Percentiles rank a stretch among this genome's conserved stretches.
These are phyloP conservation scores for Reticulascus tulasneorum DNA, from an alignment of 2,329 filamentous ascomycete genomes.

Conservation along the genomic window DNA sequence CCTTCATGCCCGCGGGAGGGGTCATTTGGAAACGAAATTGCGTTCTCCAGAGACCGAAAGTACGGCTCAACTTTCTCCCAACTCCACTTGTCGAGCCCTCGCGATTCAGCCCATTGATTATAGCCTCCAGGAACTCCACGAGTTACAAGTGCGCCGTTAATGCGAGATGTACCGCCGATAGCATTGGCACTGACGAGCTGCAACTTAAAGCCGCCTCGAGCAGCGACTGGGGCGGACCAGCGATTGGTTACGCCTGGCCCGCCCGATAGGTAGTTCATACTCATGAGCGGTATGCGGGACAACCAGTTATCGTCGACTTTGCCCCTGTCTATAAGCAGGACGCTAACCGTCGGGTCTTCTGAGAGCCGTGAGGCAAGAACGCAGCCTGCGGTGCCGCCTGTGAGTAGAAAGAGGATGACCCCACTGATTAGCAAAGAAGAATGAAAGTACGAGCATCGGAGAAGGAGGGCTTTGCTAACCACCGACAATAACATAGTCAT, in stretches of 20 bases:
- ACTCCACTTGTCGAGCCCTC: constrained; percentile 26
- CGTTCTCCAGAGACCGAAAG: constrained; percentile 24
- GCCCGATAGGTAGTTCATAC: constrained; percentile 19
- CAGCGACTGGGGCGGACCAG: constrained; percentile 21
- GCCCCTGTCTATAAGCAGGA: constrained; percentile 34
- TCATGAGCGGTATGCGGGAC: constrained; percentile 25
- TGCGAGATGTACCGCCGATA: constrained; percentile 25
- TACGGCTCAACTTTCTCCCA: constrained; percentile 28
- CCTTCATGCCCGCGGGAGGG: constrained; percentile 22
- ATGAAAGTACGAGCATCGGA: too few species aligned
- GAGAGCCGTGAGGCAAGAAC: constrained; percentile 41
- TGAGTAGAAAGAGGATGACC: constrained; percentile 27
- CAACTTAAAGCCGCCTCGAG: constrained; percentile 13
- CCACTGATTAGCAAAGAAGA: too few species aligned
- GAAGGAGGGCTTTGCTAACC: constrained; percentile 15
- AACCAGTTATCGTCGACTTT: constrained; percentile 22
- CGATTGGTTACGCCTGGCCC: constrained; percentile 20
- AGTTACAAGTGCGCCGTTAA: constrained; percentile 28
- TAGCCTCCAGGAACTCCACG: constrained; percentile 24
- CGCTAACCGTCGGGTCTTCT: constrained; percentile 29
- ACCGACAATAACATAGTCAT: constrained; percentile 44
- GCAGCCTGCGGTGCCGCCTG: constrained; percentile 43
- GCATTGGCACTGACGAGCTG: constrained; percentile 22
- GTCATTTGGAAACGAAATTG: constrained; percentile 8
- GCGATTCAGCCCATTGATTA: constrained; percentile 23